These are phyloP conservation scores for Boletus speciosus DNA, from an alignment of 768 basidiomycete species.

Conservation along the genomic window DNA sequence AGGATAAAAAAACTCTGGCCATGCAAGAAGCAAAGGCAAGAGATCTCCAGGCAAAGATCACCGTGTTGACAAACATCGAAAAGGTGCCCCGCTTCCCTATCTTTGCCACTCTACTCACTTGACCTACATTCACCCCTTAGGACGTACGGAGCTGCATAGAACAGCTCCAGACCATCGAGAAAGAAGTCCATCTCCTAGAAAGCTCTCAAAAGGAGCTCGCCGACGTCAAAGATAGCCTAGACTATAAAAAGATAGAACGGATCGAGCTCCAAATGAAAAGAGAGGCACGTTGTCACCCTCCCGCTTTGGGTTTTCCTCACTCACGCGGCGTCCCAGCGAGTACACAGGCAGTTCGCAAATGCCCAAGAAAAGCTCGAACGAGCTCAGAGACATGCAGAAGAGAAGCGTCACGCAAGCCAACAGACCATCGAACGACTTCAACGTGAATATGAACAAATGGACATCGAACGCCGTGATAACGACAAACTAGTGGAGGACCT, in stretches of 20 bases:
- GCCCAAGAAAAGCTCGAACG: constrained; percentile 81
- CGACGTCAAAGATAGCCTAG: constrained; percentile 64
- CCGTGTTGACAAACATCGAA: constrained; percentile 69
- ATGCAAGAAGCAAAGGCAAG: constrained; percentile 70
- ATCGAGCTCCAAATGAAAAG: constrained; percentile 64
- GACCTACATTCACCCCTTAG: constrained; percentile 33
- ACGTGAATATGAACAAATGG: constrained; percentile 77
- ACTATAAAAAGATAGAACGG: constrained; percentile 70
- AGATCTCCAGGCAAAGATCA: constrained; percentile 73
- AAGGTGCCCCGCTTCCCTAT: constrained; percentile 45
- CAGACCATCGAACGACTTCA: constrained; percentile 73
- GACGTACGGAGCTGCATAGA: constrained; percentile 70
- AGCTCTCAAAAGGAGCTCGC: constrained; percentile 62
- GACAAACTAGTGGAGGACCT: constrained; percentile 78
- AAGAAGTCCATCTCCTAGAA: constrained; percentile 62
- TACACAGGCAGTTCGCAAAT: constrained; percentile 75
- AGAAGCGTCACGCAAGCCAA: constrained; percentile 70
- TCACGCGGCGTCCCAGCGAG: constrained; percentile 48
- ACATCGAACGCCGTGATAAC: constrained; percentile 68
- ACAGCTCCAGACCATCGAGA: constrained; percentile 71
- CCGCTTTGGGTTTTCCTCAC: neutral
- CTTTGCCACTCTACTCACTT: neutral
- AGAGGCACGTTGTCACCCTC: constrained; percentile 46
- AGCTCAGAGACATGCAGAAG: constrained; percentile 74
- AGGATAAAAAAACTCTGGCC: constrained; percentile 66